Evolutionary conservation across 805 yeast species (phyloP).

Genomic region (Danielia oregonensis): DNA sequence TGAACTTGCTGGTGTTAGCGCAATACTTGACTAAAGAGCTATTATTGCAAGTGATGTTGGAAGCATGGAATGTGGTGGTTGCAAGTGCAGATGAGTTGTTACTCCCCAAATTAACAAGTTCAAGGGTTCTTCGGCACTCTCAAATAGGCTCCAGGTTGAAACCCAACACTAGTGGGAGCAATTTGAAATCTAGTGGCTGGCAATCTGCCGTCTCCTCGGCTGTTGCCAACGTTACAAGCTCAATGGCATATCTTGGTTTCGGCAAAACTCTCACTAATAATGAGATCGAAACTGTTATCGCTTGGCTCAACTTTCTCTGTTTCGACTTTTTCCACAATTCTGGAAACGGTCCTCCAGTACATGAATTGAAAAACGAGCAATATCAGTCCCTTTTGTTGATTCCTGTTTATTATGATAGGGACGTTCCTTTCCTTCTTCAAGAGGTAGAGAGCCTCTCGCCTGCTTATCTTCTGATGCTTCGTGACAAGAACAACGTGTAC

Average conservation of each 20-base stretch:
- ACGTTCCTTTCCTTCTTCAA: conserved; percentile 41
- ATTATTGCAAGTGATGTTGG: conserved; percentile 62
- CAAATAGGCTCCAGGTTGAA: conserved; percentile 1
- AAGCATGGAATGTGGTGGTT: conserved; percentile 77
- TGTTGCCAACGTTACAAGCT: conserved; percentile 46
- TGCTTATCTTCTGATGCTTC: conserved; percentile 45
- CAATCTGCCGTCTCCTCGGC: conserved; percentile 46
- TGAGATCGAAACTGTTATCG: conserved; percentile 65
- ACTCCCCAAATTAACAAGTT: conserved; percentile 64
- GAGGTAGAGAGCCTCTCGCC: conserved; percentile 62
- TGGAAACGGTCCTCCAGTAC: conserved; percentile 77
- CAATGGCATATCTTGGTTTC: conserved; percentile 42
- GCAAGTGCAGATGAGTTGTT: conserved; percentile 65
- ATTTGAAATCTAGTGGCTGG: conserved; percentile 25
- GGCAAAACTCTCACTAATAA: conserved; percentile 52
- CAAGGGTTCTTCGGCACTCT: conserved; percentile 25
- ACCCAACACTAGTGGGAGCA: conserved; percentile 6
- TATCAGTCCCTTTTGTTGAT: conserved; percentile 63
- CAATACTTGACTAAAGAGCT: conserved; percentile 52
- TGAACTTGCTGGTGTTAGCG: conserved; percentile 63
- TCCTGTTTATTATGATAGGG: conserved; percentile 61
- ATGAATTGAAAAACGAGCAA: conserved; percentile 54
- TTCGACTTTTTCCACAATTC: conserved; percentile 73
- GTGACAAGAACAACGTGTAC: conserved; percentile 44
- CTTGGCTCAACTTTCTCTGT: conserved; percentile 67